Conservation (phyloP, 805 yeast species). For the Blastobotrys muscicola region DNA sequence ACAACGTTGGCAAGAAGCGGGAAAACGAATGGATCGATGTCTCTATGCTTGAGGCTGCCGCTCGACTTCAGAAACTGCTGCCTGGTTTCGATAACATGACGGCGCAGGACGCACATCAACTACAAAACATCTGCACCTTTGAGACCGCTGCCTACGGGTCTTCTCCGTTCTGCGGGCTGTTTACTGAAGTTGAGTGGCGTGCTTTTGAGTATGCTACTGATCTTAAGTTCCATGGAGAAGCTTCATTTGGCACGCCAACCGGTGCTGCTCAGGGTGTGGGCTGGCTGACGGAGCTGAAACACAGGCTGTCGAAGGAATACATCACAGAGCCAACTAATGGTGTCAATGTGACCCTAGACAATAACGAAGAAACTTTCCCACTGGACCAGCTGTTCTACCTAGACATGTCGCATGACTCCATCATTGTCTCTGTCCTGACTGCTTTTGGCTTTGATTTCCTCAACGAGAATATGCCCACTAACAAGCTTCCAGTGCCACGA, state of each 20-base stretch:
- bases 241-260: conserved; percentile 54
- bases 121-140: conserved; percentile 62
- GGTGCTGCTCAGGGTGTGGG: conserved; percentile 54
- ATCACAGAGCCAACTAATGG: conserved; percentile 42
- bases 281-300: conserved; percentile 35
- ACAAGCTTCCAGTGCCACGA: conserved; percentile 33
- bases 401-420: conserved; percentile 70
- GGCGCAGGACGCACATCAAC: conserved; percentile 38
- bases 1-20: conserved; percentile 18
- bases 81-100: conserved; percentile 35
- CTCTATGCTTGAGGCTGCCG: conserved; percentile 45
- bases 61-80: conserved; percentile 46
- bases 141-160: conserved; percentile 62
- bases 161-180: conserved; percentile 57
- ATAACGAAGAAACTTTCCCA: conserved; percentile 27
- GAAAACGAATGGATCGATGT: conserved; percentile 26
- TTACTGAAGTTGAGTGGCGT: conserved; percentile 60
- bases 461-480: conserved; percentile 37
- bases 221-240: conserved; percentile 46
- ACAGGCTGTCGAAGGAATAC: conserved; percentile 40
- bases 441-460: conserved; percentile 47
- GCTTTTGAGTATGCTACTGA: conserved; percentile 54
- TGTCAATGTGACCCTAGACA: conserved; percentile 36
- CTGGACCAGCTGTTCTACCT: conserved; percentile 46
- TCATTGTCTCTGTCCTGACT: conserved; percentile 48